phyloP scores from a whole-genome alignment of 2,329 filamentous ascomycete genomes.

The Pseudogymnoascus sp. region DNA sequence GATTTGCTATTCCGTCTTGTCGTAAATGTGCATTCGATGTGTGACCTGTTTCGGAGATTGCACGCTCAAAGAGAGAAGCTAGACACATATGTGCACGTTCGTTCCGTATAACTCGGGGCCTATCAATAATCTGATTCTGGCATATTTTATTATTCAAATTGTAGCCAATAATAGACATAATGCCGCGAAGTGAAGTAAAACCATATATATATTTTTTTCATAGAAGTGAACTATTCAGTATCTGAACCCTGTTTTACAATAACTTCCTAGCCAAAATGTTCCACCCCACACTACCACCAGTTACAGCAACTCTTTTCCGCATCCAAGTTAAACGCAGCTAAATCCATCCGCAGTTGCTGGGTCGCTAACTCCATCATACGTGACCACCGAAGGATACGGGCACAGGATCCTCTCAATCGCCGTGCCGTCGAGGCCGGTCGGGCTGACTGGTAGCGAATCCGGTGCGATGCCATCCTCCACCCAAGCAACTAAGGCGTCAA shows the following conservation, averaged over 20 bases:
- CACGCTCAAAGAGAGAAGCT: not conserved
- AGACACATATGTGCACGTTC: not conserved
- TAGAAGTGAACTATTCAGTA: not conserved
- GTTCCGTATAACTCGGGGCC: not conserved
- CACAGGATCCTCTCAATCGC: not conserved
- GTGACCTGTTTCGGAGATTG: not conserved
- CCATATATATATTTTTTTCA: not conserved
- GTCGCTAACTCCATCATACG: conserved; percentile 7
- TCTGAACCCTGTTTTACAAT: not conserved
- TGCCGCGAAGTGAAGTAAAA: not conserved
- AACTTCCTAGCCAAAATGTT: not conserved
- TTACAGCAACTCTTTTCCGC: not conserved
- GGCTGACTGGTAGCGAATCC: conserved; percentile 12
- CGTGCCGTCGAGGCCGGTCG: not conserved
- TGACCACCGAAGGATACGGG: conserved; percentile 8
- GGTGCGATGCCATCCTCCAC: conserved; percentile 27
- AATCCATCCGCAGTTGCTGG: not conserved
- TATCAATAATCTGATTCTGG: not conserved
- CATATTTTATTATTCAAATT: not conserved
- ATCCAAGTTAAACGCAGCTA: not conserved
- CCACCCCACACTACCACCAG: not conserved
- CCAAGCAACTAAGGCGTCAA: conserved; percentile 25
- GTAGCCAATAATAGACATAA: not conserved
- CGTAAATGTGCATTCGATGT: not conserved
- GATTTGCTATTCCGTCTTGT: not conserved